Evolutionary conservation across 2,329 filamentous ascomycete species (phyloP), one percentile per base, ranked within the genome.

Genomic region (Microsporum canis): DNA sequence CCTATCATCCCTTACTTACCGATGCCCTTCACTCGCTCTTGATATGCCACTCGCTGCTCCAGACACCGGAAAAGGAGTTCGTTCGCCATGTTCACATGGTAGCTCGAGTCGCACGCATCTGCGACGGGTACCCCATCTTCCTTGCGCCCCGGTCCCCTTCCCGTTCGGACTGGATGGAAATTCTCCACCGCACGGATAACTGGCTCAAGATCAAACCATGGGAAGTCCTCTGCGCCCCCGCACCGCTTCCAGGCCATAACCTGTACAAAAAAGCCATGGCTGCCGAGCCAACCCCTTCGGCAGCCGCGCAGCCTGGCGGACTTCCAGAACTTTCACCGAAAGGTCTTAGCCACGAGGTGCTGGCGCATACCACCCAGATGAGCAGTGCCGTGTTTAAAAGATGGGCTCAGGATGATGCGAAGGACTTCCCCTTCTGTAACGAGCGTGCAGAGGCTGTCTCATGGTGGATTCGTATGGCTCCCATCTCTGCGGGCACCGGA

Each of bases 21-120:
- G 89, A 95, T 36, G 87, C 87, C 0, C 80, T 95, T 0, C 89
- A 95, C 71, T 86, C 85, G 3, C 74, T 94, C 1, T 82, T 95
- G 6, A 81, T 95, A 45, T 88, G 86, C 66, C 89, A 95, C 72
- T 82, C 83, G n/a, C 82, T 95, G 7, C 75, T 89, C 5, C 89
- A 92, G 72, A 95, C 89, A 0, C 88, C 88, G 0, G 73, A 83
- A 8, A 89, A 88, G 67, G 89, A 94, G 71, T 81, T 91, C 38
- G 82, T 85, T 57, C 87, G 89, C 39, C 88, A 94, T 70, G 88
- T 88, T 0, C 81, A 90, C 76, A 94, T 91, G 81, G 89, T 87
- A 3, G 88, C 89, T 14, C 84, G 89, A 3, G 79, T 94, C 1
- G 81, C 84, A 3, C 82, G 88, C 23, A 80, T 94, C 29, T 85